These are phyloP conservation scores for Terana coerulea DNA, from an alignment of 768 basidiomycete species.

Conservation along the genomic window DNA sequence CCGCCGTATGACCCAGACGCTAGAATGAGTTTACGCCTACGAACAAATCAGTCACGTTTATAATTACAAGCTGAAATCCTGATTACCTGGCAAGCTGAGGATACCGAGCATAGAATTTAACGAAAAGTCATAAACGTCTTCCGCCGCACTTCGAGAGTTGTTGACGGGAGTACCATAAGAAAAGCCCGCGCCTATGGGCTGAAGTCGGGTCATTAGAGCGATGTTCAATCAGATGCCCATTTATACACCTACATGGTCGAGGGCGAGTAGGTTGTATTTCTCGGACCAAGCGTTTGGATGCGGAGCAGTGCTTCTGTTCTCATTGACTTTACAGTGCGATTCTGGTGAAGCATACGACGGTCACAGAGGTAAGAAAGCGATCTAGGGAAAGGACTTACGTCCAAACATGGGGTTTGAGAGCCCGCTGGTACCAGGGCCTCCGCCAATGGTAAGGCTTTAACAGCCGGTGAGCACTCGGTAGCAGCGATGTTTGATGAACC, in stretches of 20 bases:
- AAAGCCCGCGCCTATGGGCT: conserved; percentile 32
- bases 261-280: conserved; percentile 9
- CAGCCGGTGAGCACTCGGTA: background rate
- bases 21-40: conserved; percentile 20
- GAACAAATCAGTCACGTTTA: background rate
- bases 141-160: conserved; percentile 27
- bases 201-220: too few species aligned
- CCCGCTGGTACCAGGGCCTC: conserved; percentile 31
- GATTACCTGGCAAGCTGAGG: conserved; percentile 15
- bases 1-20: conserved; percentile 34
- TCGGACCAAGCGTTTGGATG: conserved; percentile 23
- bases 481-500: background rate
- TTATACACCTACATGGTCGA: conserved; percentile 10
- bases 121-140: conserved; percentile 33
- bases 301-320: conserved; percentile 16
- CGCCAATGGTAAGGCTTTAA: conserved; percentile 29
- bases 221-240: too few species aligned
- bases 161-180: conserved; percentile 32
- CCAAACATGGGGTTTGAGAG: conserved; percentile 26
- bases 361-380: too few species aligned
- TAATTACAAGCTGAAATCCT: background rate
- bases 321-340: conserved; percentile 21
- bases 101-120: conserved; percentile 30
- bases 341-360: too few species aligned
- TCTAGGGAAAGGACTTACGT: background rate